Base-by-base conservation (phyloP, 2,329 filamentous ascomycete species). In the Trichoderma endophyticum region DNA sequence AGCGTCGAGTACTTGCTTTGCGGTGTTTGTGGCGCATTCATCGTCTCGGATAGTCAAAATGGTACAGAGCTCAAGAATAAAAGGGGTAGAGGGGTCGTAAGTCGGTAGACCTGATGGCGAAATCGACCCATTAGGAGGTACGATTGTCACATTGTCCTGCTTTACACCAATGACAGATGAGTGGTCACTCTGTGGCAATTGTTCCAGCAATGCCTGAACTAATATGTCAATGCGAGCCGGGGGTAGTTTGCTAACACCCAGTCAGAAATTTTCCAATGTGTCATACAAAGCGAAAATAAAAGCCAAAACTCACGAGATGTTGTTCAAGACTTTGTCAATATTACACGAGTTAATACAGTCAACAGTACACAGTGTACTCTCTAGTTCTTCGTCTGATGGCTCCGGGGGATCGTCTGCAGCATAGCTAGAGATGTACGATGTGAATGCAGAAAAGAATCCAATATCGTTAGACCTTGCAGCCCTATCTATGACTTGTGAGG, bases 381-480 rank as follows among this genome's bases (percentile, higher is more conserved):
- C 96, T 34, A 99, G 87, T 80, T 99, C 96, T 79, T 98, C 95
- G 75, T 98, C 94, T 1, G 96, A 98, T 3, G 96, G 96, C 82
- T 99, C 96, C 0, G 96, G 96, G 14, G 96, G 96, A 78, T 99
- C 96, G 81, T 98, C 96, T 12, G 96, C 97, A 56, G 97, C 96
- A 80, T 99, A 98, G 80, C 95, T 98, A n/a, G 95, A 97, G 36
- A 99, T 94, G 78, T 98, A 99, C 6, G 93, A 97, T 0, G 95
- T 97, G 77, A 99, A 93, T 1, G 95, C 94, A 4, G 95, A 97
- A 80, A 99, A 94, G 64, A 99, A 88, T 6, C 96, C 94, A 3
- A 91, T 90, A 32, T 99, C 96, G 72, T 86, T 89, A 39, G 91
- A 86, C 74, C 93, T 92, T 56, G 92, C 87, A 71, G 91, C 94